Base-by-base conservation (phyloP, 2,329 filamentous ascomycete species). In the Metarhizium anisopliae region DNA sequence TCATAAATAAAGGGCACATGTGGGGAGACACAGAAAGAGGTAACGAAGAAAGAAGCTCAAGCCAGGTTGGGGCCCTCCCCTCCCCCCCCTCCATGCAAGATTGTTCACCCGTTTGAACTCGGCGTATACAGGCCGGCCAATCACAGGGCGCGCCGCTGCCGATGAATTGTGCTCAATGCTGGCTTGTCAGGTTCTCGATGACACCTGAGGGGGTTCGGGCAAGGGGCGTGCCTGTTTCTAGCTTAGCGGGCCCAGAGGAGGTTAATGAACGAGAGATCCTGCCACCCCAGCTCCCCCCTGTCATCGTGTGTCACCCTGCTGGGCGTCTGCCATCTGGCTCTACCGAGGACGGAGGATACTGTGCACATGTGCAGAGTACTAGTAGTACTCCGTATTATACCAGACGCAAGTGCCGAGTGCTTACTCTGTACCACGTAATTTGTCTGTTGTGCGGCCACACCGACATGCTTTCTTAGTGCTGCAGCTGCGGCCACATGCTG, bases 61-160 rank as follows among this genome's bases (percentile, higher is more conserved):
- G 52, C 49, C 42, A 54, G 42, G 30, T 45, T 47, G 25, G 25
- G 25, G 25, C 25, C 25, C 25, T 1, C 4, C 25, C 25, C 25
- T 1, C 20, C 40, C 2, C 2, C 16, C 14, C 11, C 43, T 20
- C 16, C 53, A 54, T 58, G 56, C 55, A 57, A 54, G 55, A 57
- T 55, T 53, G 50, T 30, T 50, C 53, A 51, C 50, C 47, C 40
- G 38, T 52, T 43, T 55, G 30, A 47, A 51, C 51, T 35, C 54
- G 47, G 47, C 45, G 43, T 50, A 36, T 45, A 35, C 32, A 35
- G 2, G 36, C 43, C 38, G 51, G 35, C 56, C 53, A 55, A 58
- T 36, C 47, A 55, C 6, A 42, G 30, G 20, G 10, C 35, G 30
- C 18, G 35, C 14, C 49, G 40, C 50, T 40, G 51, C 40, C 49